Base-by-base conservation (phyloP, 768 basidiomycete genomes). In the Sarcomyxa edulis region DNA sequence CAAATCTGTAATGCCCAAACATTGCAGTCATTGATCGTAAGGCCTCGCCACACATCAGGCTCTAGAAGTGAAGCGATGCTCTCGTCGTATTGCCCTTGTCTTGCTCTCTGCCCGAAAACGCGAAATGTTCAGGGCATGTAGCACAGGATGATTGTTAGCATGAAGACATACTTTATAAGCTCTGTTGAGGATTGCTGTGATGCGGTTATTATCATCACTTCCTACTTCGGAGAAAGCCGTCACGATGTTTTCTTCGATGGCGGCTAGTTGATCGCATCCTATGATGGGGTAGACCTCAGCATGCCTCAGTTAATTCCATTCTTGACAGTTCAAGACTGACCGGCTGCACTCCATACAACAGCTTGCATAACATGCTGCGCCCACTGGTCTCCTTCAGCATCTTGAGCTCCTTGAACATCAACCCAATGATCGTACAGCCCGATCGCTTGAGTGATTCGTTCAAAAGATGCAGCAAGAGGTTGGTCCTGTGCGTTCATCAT, bases 1-100 rank as follows among this genome's bases (percentile, higher is more conserved):
- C 88, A 92, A 31, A 90, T 71, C 52, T 82, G 74, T 33, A 69
- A 65, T 14, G 83, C 78, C 89, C 90, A 92, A 23, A 68, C 60
- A n/a, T 64, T 60, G 54, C 85, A 85, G 53, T 84, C 81, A 25
- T 70, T 62, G 14, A 85, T 54, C 9, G 69, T 69, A 32, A 92
- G 60, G 5, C 81, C 76, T 2, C 68, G 61, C 88, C 89, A 92
- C 11, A 81, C 74, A 21, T 71, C 62, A 1, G 84, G 79, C 40
- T 84, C 76, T 8, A 91, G 61, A 9, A 92, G 68, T 27, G 74
- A 62, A 15, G 72, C 60, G 28, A 91, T 56, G 5, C 78, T 77
- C 43, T 77, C 68, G 37, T 72, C 63, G 51, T 82, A 85, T 7
- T 68, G 56, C 11, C 89, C 88, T 58, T 81, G 78, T 39, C 86